Percentiles rank a stretch among this genome's conserved stretches.
These are phyloP conservation scores for Paraleonurus japonicus DNA, from an alignment of 257 asterid genomes.

Conservation along the genomic window DNA sequence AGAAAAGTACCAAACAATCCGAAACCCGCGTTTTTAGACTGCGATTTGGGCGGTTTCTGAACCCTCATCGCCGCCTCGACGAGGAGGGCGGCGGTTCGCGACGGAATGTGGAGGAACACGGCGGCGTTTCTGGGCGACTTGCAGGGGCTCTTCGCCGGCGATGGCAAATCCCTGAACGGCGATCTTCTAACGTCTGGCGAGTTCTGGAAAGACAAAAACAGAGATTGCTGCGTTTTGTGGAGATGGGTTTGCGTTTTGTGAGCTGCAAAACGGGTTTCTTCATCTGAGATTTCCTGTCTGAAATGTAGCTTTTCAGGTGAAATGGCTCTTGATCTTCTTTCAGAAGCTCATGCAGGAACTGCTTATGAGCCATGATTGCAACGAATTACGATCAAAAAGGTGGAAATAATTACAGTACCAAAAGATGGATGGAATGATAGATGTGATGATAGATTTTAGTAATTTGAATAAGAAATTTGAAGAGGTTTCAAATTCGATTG, in stretches of 20 bases:
- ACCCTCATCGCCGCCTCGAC: constrained; percentile 84
- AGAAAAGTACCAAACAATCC: constrained; percentile 64
- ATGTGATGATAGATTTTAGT: background rate
- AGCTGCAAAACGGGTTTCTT: constrained; percentile 34
- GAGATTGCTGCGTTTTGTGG: constrained; percentile 31
- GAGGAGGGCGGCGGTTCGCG: constrained; percentile 62
- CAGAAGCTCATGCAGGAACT: constrained; percentile 69
- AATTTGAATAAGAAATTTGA: constrained; percentile 24
- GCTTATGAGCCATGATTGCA: constrained; percentile 40
- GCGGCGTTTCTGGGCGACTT: constrained; percentile 39
- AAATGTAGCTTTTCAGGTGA: constrained; percentile 49
- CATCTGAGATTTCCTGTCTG: constrained; percentile 46
- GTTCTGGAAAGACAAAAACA: constrained; percentile 58
- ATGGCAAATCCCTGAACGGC: constrained; percentile 45
- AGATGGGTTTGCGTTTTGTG: constrained; percentile 35
- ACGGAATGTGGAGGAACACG: constrained; percentile 61
- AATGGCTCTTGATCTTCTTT: constrained; percentile 85
- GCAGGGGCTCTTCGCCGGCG: constrained; percentile 57
- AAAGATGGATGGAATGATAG: background rate
- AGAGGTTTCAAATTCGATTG: constrained; percentile 36
- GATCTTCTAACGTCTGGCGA: constrained; percentile 62
- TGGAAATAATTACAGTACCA: background rate
- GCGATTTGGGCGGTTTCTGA: constrained; percentile 51
- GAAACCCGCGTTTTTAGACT: constrained; percentile 37
- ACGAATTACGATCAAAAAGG: background rate